Base-by-base conservation (phyloP, 2,329 filamentous ascomycete species). In the Nannizzia gypsea region DNA sequence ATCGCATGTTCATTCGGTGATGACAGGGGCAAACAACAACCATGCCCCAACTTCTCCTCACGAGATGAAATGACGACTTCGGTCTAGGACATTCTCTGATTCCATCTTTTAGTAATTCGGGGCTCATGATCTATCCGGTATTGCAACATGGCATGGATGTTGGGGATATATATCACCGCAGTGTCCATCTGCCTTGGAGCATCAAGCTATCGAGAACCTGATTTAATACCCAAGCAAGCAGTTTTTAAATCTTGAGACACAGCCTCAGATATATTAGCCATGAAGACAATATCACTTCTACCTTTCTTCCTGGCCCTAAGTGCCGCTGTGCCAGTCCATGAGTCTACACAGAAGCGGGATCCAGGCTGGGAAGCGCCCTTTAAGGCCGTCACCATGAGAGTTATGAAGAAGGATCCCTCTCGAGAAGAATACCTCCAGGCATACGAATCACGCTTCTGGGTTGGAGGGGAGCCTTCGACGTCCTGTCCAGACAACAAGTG, bases 401-500 rank as follows among this genome's bases (percentile, higher is more conserved):
- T 52, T 52, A 52, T 52, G 48, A 52, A 28, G 13, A 20, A 52
- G 22, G 15, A 28, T 28, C 48, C 48, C 22, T n/a, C 48, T 15
- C 22, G 26, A 28, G 48, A 52, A 52, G 48, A 52, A 31, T 52
- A 52, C 22, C 48, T 58, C 26, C 56, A 58, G 17, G 56, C 56
- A 2, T 42, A 20, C 17, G 8, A 58, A 17, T 26, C 36, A 20
- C 57, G 57, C 13, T 59, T 59, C 44, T 59, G 57, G 57, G 11
- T 59, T 28, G 57, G 57, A 1, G 57, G 57, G 3, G 20, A 17
- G 24, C 44, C 57, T 13, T 34, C 42, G 11, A 36, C 57, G 9
- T 52, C 15, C n/a, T 54, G 57, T 24, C 56, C 56, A 3, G 31
- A 44, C 8, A 42, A 28, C 1, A 44, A 26, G 17, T 31, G 44